These are phyloP conservation scores for Termitomyces sp. DNA, from an alignment of 768 basidiomycete genomes.

Conservation along the genomic window DNA sequence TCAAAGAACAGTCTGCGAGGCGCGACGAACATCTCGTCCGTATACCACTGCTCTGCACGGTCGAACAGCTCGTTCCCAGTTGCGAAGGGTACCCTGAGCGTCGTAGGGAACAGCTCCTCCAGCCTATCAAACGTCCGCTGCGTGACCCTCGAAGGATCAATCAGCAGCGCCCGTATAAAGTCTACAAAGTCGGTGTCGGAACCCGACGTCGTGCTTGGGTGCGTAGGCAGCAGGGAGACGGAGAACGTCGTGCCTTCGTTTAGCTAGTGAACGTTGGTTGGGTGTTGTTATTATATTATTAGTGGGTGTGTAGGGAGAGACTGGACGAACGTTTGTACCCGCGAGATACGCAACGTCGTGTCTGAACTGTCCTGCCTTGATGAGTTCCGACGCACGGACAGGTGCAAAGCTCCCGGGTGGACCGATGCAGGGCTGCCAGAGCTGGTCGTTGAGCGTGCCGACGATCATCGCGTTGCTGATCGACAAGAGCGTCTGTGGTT, in stretches of 20 bases:
- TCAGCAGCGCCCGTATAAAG: constrained; percentile 46
- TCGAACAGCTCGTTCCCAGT: constrained; percentile 61
- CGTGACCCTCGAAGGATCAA: constrained; percentile 50
- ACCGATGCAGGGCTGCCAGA: constrained; percentile 58
- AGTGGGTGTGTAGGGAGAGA: constrained; percentile 21
- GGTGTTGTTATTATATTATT: background rate
- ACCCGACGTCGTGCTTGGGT: constrained; percentile 38
- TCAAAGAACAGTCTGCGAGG: constrained; percentile 49
- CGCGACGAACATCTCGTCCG: constrained; percentile 53
- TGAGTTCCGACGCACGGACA: constrained; percentile 41
- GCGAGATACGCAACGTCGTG: constrained; percentile 48
- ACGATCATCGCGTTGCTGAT: constrained; percentile 45
- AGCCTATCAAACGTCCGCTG: constrained; percentile 36
- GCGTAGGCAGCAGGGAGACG: constrained; percentile 40
- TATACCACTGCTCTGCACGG: constrained; percentile 54
- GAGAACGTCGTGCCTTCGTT: constrained; percentile 41
- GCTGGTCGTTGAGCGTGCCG: constrained; percentile 44
- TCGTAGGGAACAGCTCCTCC: constrained; percentile 35
- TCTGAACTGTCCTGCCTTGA: constrained; percentile 45
- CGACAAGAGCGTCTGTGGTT: constrained; percentile 40
- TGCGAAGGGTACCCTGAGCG: constrained; percentile 45
- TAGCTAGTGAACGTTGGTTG: constrained; percentile 17
- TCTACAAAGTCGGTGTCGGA: constrained; percentile 42
- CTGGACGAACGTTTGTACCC: constrained; percentile 49
- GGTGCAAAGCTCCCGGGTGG: constrained; percentile 47